Conservation (phyloP, 192 early-diverging fungal species). For the Entomortierella parvispora region DNA sequence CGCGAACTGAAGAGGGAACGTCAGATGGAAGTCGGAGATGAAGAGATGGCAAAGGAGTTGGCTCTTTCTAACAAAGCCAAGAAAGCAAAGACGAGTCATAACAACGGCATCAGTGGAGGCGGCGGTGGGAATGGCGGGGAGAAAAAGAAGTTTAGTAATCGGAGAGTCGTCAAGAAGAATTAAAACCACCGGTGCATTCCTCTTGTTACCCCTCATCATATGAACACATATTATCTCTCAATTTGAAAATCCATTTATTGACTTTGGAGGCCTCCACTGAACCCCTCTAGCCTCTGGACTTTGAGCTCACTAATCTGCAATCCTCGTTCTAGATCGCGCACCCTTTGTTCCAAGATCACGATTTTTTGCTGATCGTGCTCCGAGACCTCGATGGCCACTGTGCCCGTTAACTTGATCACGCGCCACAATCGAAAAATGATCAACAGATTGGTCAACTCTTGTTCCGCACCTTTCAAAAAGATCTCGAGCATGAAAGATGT, state of each 20-base stretch:
- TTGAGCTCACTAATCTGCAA: background rate
- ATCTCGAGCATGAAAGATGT: slow-evolving; percentile 59
- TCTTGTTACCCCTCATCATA: too few species aligned
- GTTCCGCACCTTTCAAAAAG: slow-evolving; percentile 52
- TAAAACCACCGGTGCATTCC: background rate
- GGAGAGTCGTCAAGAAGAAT: slow-evolving; percentile 15
- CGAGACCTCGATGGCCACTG: slow-evolving; percentile 54
- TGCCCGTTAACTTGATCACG: slow-evolving; percentile 58
- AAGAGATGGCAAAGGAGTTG: slow-evolving; percentile 40
- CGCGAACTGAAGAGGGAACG: slow-evolving; percentile 38
- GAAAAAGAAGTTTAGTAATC: slow-evolving; percentile 18
- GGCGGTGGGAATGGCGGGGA: background rate
- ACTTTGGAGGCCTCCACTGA: background rate
- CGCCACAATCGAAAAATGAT: slow-evolving; percentile 65
- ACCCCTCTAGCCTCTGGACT: slow-evolving; percentile 1
- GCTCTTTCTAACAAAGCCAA: slow-evolving; percentile 20
- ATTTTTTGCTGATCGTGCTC: slow-evolving; percentile 15
- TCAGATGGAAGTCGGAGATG: slow-evolving; percentile 28
- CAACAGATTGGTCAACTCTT: slow-evolving; percentile 58
- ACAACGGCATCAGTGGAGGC: slow-evolving; percentile 1
- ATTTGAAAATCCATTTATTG: too few species aligned
- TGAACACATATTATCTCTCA: background rate
- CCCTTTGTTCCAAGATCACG: background rate
- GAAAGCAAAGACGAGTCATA: slow-evolving; percentile 21
- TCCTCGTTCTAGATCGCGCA: slow-evolving; percentile 3